These are phyloP conservation scores for Phylloporus scabripes DNA, from an alignment of 768 basidiomycete species.

Conservation along the genomic window DNA sequence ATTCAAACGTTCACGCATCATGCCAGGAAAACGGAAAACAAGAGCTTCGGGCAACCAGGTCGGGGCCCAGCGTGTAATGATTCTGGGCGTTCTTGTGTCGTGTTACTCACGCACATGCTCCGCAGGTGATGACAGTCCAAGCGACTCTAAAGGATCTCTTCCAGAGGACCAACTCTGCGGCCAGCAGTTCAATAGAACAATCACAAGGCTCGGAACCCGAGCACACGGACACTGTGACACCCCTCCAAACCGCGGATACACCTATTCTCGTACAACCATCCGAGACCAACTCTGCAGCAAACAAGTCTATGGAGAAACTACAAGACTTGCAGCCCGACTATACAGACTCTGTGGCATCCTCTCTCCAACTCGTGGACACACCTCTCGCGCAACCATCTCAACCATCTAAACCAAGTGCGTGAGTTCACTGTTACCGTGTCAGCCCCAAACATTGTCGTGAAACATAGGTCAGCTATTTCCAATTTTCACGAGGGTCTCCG, in stretches of 20 bases:
- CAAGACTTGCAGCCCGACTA: constrained; percentile 1
- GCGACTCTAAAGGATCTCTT: constrained; percentile 26
- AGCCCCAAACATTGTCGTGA: neutral
- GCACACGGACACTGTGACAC: neutral
- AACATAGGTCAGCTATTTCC: constrained; percentile 23
- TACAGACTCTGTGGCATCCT: neutral
- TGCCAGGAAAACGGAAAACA: constrained; percentile 24
- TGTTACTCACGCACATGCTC: constrained; percentile 6
- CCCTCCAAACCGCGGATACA: neutral
- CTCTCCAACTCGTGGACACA: neutral
- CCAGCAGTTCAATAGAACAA: neutral
- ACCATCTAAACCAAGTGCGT: constrained; percentile 15
- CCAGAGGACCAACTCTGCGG: constrained; percentile 9
- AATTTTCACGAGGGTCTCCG: constrained; percentile 18
- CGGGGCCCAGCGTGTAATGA: constrained; percentile 17
- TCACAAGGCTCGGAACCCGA: constrained; percentile 1
- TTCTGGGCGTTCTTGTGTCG: neutral
- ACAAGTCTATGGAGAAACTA: neutral
- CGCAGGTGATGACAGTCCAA: constrained; percentile 17
- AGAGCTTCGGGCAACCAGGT: constrained; percentile 10
- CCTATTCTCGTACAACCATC: neutral
- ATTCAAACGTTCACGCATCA: no score
- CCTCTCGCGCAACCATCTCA: neutral
- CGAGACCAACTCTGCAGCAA: constrained; percentile 3
- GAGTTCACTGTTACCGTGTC: neutral